These are phyloP conservation scores for Colletotrichum tamarilloi DNA, from an alignment of 2,329 filamentous ascomycete species.

Conservation along the genomic window DNA sequence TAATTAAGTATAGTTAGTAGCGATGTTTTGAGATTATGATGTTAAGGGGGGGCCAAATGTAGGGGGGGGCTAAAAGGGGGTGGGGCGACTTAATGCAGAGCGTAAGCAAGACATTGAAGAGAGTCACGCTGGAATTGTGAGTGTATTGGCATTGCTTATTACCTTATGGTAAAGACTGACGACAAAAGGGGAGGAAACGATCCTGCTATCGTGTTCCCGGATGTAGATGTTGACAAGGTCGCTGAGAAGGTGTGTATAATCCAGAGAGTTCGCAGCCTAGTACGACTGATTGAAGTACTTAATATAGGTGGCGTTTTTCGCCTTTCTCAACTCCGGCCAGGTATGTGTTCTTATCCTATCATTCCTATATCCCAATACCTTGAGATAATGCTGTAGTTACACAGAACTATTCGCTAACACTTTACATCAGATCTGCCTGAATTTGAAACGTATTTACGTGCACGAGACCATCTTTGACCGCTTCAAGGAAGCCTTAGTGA, in stretches of 20 bases:
- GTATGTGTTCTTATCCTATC: not conserved
- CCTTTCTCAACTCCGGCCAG: slow-evolving; percentile 15
- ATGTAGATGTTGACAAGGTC: slow-evolving; percentile 60
- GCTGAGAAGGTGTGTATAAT: slow-evolving; percentile 45
- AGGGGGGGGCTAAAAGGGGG: no score
- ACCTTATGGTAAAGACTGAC: not conserved
- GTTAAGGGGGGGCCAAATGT: no score
- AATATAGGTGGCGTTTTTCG: slow-evolving; percentile 12
- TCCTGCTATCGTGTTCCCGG: slow-evolving; percentile 66
- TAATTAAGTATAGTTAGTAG: no score
- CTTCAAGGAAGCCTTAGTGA: slow-evolving; percentile 10
- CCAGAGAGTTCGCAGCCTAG: no score
- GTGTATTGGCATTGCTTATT: not conserved
- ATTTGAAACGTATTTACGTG: slow-evolving; percentile 41
- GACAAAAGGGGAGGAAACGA: slow-evolving; percentile 64
- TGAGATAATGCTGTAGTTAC: no score
- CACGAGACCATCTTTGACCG: slow-evolving; percentile 22
- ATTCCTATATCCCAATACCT: not conserved
- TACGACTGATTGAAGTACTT: not conserved
- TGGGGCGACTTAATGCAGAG: no score
- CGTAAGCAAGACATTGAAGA: slow-evolving; percentile 67
- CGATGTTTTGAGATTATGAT: no score
- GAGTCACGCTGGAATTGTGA: slow-evolving; percentile 67
- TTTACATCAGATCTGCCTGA: slow-evolving; percentile 7
- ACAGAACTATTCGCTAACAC: no score